Evolutionary conservation across 2,329 filamentous ascomycete genomes (phyloP).

Genomic region (Calonectria naviculata): DNA sequence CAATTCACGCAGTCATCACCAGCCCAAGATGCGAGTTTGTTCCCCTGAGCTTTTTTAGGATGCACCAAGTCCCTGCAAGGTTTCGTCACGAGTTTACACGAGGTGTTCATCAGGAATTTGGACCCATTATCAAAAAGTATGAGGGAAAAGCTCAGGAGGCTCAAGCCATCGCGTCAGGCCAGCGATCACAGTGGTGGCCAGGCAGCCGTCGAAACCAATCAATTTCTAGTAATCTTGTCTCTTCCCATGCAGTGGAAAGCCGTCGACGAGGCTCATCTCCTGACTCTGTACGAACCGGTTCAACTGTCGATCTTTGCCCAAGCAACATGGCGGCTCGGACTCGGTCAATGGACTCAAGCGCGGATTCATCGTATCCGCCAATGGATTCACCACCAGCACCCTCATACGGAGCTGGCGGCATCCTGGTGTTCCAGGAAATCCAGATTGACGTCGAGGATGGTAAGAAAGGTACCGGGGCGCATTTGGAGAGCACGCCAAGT

Average conservation of each 20-base stretch:
- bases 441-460: slow-evolving; percentile 58
- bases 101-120: slow-evolving; percentile 70
- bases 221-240: not conserved
- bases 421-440: slow-evolving; percentile 72
- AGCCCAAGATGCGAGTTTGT: slow-evolving; percentile 67
- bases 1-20: slow-evolving; percentile 66
- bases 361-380: slow-evolving; percentile 31
- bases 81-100: slow-evolving; percentile 70
- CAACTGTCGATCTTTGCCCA: slow-evolving; percentile 41
- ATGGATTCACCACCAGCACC: slow-evolving; percentile 36
- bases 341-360: slow-evolving; percentile 29
- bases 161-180: slow-evolving; percentile 1
- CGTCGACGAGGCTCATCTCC: slow-evolving; percentile 26
- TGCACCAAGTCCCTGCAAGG: slow-evolving; percentile 71
- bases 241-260: not conserved
- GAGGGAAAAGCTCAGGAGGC: slow-evolving; percentile 14
- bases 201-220: slow-evolving; percentile 23
- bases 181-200: slow-evolving; percentile 27
- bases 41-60: slow-evolving; percentile 73
- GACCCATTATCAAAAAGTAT: slow-evolving; percentile 54
- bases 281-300: slow-evolving; percentile 33
- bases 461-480: slow-evolving; percentile 13
- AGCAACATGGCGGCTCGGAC: slow-evolving; percentile 19
- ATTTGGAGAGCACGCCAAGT: slow-evolving; percentile 15
- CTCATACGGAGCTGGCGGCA: slow-evolving; percentile 57